A percentile compares a stretch with the other conserved stretches of the same genome.
Conservation (phyloP, 306 rosid species). For the Fragaria iinumae region DNA sequence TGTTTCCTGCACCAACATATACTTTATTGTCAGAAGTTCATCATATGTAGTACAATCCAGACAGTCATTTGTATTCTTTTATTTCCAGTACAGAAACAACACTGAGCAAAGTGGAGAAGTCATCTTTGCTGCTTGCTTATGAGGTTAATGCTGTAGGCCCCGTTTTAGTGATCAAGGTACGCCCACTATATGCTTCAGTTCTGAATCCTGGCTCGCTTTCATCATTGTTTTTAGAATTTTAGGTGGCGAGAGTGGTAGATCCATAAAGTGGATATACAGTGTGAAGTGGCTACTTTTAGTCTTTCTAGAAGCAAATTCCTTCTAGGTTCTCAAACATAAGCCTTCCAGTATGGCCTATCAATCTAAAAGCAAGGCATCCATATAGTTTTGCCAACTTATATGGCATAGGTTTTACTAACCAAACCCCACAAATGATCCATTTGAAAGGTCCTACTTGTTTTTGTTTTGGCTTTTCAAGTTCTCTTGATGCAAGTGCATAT, state of each 20-base stretch:
- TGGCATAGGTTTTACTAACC: not conserved
- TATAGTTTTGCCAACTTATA: not conserved
- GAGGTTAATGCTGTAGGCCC: conserved; percentile 96
- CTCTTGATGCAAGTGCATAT: not conserved
- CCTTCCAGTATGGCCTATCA: not conserved
- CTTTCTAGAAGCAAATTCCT: conserved; percentile 1
- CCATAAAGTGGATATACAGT: not conserved
- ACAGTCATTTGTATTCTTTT: conserved; percentile 24
- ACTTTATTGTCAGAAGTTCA: not conserved
- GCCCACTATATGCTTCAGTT: conserved; percentile 11
- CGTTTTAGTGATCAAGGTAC: conserved; percentile 85
- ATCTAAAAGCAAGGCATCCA: not conserved
- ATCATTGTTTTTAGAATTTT: not conserved
- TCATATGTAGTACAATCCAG: conserved; percentile 7
- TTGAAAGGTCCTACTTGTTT: not conserved
- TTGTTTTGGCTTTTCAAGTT: no score
- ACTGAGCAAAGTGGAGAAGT: conserved; percentile 74
- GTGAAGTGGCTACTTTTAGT: not conserved
- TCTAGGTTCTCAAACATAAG: not conserved
- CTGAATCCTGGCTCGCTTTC: not conserved
- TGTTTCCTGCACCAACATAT: not conserved
- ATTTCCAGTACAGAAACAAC: conserved; percentile 74
- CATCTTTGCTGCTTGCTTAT: conserved; percentile 73
- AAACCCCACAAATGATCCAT: not conserved
- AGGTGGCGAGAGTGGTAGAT: not conserved